Evolutionary conservation across 2,329 filamentous ascomycete species (phyloP), one percentile per base, ranked within the genome.

Genomic region (Lojkania enalia): DNA sequence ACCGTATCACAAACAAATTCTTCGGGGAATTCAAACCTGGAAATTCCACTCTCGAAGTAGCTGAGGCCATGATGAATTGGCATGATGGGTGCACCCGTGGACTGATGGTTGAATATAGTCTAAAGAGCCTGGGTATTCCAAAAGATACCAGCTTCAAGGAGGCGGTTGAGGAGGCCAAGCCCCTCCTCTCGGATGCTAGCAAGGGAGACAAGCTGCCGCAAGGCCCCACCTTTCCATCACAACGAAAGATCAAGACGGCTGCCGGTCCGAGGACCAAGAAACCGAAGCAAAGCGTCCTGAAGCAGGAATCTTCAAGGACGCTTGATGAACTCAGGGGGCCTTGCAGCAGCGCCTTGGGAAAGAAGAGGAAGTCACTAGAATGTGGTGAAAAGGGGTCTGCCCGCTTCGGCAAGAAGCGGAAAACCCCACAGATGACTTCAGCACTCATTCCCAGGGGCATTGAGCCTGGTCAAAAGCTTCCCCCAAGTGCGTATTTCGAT

Each of bases 401-500:
- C n/a, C n/a, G n/a, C n/a, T n/a, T n/a, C n/a, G n/a, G n/a, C n/a
- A n/a, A n/a, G n/a, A n/a, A n/a, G n/a, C n/a, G n/a, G n/a, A n/a
- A n/a, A n/a, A n/a, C n/a, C n/a, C n/a, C n/a, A n/a, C n/a, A n/a
- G n/a, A n/a, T n/a, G n/a, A n/a, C n/a, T n/a, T n/a, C n/a, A n/a
- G n/a, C n/a, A n/a, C n/a, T n/a, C n/a, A n/a, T n/a, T n/a, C 23
- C 23, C 23, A 27, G 23, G 23, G n/a, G 23, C 23, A 27, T 27
- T 7, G 23, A 27, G 23, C 23, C 7, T 27, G 7, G 23, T 37
- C 58, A 64, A 23, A 19, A 29, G 0, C 44, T 64, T 12, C 62
- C 62, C 1, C 39, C 48, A 0, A n/a, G 39, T 11, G 60, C 60
- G 2, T 63, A 60, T 31, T 59, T 61, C 15, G 42, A 55, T 29